Conservation (phyloP, 139 green algal genomes). For the Chlamydomonas incerta region DNA sequence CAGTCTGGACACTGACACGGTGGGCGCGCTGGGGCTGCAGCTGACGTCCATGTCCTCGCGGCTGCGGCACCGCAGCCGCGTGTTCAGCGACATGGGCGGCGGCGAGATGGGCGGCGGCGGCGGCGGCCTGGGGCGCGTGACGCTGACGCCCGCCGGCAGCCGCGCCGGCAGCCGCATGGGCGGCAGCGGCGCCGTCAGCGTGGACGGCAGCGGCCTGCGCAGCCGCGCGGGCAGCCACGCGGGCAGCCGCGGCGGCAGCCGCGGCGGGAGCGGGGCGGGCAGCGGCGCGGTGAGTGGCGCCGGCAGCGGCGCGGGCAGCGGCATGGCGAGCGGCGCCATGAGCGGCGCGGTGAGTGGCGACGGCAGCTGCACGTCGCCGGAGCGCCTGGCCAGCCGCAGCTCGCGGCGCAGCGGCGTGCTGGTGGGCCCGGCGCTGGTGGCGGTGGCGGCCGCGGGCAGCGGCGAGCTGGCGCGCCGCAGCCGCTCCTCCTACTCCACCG, state of each 20-base stretch:
- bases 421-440: neutral
- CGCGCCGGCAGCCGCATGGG: neutral
- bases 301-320: neutral
- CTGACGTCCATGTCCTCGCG: no score
- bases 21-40: no score
- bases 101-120: no score
- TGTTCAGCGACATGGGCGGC: no score
- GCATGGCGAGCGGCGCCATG: no score
- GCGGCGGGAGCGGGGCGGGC: no score
- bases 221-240: neutral
- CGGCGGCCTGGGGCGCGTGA: no score
- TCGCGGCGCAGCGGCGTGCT: neutral
- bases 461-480: no score
- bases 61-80: no score
- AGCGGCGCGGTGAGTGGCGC: neutral
- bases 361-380: neutral
- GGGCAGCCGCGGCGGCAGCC: neutral
- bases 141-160: neutral
- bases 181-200: no score
- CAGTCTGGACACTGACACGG: no score
- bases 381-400: neutral
- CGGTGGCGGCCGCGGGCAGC: neutral
- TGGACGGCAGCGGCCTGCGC: neutral
- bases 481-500: no score
- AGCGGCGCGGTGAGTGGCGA: neutral